phyloP scores from a whole-genome alignment of 768 basidiomycete species.

The Leccinum obscurum region DNA sequence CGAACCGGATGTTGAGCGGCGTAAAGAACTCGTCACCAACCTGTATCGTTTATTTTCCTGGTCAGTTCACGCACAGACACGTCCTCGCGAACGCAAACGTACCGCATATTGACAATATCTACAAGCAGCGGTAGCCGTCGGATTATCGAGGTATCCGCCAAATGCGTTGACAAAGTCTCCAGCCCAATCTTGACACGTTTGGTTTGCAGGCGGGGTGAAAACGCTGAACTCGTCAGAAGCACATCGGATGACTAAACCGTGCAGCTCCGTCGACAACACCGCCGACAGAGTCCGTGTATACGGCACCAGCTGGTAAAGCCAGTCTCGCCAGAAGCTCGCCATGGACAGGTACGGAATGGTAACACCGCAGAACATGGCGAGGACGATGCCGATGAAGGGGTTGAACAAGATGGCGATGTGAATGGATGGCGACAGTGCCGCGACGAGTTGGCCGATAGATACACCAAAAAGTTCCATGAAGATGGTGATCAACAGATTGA shows the following conservation, averaged over 20 bases:
- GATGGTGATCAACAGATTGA: constrained; percentile 68
- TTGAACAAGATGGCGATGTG: constrained; percentile 81
- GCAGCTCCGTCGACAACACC: constrained; percentile 76
- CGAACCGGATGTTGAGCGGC: constrained; percentile 66
- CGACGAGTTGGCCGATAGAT: constrained; percentile 71
- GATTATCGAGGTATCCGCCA: constrained; percentile 78
- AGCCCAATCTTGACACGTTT: constrained; percentile 75
- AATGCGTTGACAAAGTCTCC: constrained; percentile 56
- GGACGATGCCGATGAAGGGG: constrained; percentile 66
- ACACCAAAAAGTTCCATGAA: constrained; percentile 76
- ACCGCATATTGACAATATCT: constrained; percentile 69
- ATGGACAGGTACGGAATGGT: constrained; percentile 69
- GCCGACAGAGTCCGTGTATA: constrained; percentile 71
- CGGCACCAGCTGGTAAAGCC: constrained; percentile 73
- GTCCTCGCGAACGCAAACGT: constrained; percentile 7
- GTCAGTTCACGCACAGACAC: constrained; percentile 1
- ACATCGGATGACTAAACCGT: constrained; percentile 67
- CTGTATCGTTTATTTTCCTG: constrained; percentile 12
- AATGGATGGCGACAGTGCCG: constrained; percentile 73
- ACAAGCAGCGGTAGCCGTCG: constrained; percentile 57
- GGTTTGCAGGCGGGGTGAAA: constrained; percentile 72
- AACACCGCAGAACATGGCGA: constrained; percentile 79
- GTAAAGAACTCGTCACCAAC: constrained; percentile 70
- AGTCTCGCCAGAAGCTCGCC: constrained; percentile 69
- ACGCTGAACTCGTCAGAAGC: constrained; percentile 64